Percentiles rank a stretch among this genome's conserved stretches.
These are phyloP conservation scores for Hypoxylon sp. DNA, from an alignment of 2,329 filamentous ascomycete species.

Conservation along the genomic window DNA sequence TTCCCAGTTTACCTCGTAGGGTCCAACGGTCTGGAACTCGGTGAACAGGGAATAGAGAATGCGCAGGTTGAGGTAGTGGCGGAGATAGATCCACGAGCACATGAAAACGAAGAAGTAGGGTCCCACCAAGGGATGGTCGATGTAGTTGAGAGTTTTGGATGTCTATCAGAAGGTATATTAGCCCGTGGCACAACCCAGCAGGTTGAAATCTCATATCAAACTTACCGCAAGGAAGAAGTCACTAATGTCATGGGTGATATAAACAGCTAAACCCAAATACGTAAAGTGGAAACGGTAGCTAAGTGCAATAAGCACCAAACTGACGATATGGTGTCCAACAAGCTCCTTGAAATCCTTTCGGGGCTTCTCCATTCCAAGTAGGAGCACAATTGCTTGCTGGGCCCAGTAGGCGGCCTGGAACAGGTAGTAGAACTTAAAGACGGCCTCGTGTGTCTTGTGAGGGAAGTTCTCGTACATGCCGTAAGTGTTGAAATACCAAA, in stretches of 20 bases:
- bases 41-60: constrained; percentile 83
- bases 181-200: constrained; percentile 22
- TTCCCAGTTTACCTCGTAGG: constrained; percentile 83
- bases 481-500: constrained; percentile 95
- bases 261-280: constrained; percentile 93
- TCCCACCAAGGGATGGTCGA: constrained; percentile 82
- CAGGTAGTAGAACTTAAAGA: constrained; percentile 96
- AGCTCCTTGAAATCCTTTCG: constrained; percentile 96
- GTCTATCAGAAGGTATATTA: constrained; percentile 67
- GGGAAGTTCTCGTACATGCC: constrained; percentile 94
- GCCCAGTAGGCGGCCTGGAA: constrained; percentile 96
- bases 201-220: constrained; percentile 32
- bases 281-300: constrained; percentile 98
- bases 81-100: constrained; percentile 87
- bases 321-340: constrained; percentile 92
- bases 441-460: constrained; percentile 82
- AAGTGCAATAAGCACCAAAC: constrained; percentile 83
- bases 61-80: constrained; percentile 85
- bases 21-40: constrained; percentile 81
- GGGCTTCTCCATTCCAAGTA: constrained; percentile 91
- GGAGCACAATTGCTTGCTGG: constrained; percentile 90
- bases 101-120: constrained; percentile 91
- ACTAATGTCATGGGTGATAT: constrained; percentile 93
- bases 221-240: constrained; percentile 95
- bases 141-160: constrained; percentile 92